Evolutionary conservation across 2,329 filamentous ascomycete genomes (phyloP).

Genomic region (Aspergillus neotritici): DNA sequence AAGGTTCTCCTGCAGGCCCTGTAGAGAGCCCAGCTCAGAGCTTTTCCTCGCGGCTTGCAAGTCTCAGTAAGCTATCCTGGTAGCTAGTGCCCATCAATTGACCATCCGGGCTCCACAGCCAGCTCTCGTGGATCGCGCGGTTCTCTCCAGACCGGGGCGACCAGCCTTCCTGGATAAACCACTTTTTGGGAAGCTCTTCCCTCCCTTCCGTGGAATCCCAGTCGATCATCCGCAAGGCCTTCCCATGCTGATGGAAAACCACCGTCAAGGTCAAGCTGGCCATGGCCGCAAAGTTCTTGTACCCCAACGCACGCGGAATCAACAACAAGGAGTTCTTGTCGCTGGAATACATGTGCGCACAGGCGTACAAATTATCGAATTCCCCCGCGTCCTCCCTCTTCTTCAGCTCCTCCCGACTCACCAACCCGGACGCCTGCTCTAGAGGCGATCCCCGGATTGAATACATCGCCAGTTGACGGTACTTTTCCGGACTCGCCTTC

Average conservation of each 20-base stretch:
- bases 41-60: constrained; percentile 19
- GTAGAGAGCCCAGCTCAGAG: constrained; percentile 9
- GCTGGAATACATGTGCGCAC: constrained; percentile 53
- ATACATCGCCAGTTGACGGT: constrained; percentile 45
- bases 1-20: background rate
- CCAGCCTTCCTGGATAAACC: constrained; percentile 48
- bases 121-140: constrained; percentile 44
- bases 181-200: constrained; percentile 28
- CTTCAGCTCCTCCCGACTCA: constrained; percentile 15
- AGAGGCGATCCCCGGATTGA: constrained; percentile 39
- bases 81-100: constrained; percentile 43
- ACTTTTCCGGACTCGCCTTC: constrained; percentile 26
- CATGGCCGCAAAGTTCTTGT: constrained; percentile 39
- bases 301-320: constrained; percentile 46
- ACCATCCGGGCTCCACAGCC: constrained; percentile 42
- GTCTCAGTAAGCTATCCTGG: constrained; percentile 46
- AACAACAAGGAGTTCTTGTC: constrained; percentile 53
- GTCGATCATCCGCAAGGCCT: constrained; percentile 40
- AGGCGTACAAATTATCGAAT: constrained; percentile 51
- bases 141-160: constrained; percentile 42
- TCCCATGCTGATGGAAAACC: constrained; percentile 41
- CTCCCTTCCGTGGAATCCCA: constrained; percentile 17
- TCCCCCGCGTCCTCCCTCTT: constrained; percentile 26
- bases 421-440: constrained; percentile 14
- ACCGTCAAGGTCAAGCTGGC: constrained; percentile 46